These are phyloP conservation scores for Lecanosticta acicola DNA, from an alignment of 2,329 filamentous ascomycete species.

Conservation along the genomic window DNA sequence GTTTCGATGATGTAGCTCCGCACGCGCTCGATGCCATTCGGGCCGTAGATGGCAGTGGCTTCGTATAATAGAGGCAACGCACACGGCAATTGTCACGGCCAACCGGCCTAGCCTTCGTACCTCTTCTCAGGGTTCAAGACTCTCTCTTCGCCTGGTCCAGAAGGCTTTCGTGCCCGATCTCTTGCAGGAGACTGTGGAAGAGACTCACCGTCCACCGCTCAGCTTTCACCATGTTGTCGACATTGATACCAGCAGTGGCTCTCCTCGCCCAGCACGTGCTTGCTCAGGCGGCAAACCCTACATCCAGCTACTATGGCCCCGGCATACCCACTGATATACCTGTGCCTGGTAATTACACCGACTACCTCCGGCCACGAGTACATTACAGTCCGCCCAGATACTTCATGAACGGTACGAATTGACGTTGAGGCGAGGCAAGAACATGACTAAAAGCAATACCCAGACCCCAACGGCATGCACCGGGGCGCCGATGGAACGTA, in stretches of 20 bases:
- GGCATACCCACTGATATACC: conserved; percentile 33
- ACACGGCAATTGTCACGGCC: neutral
- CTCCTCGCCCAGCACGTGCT: conserved; percentile 11
- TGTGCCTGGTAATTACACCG: conserved; percentile 38
- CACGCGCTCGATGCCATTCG: neutral
- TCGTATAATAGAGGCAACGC: neutral
- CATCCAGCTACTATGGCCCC: conserved; percentile 23
- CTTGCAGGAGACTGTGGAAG: neutral
- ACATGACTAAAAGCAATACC: conserved; percentile 36
- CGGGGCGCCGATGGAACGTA: conserved; percentile 52
- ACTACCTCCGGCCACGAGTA: conserved; percentile 45
- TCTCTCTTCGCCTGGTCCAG: neutral
- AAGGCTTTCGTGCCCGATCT: neutral
- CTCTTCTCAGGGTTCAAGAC: neutral
- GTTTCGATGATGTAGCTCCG: neutral
- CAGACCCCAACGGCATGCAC: conserved; percentile 60
- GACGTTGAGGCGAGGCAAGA: neutral
- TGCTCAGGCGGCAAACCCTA: conserved; percentile 15
- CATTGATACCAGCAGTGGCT: conserved; percentile 32
- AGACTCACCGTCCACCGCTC: neutral
- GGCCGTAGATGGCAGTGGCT: neutral
- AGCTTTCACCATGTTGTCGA: conserved; percentile 23
- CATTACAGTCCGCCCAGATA: conserved; percentile 52
- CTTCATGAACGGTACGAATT: conserved; percentile 45
- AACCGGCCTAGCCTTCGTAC: neutral